Evolutionary conservation across 352 stramenopile species (phyloP).

Genomic region (Pythium rhizo-oryzae): DNA sequence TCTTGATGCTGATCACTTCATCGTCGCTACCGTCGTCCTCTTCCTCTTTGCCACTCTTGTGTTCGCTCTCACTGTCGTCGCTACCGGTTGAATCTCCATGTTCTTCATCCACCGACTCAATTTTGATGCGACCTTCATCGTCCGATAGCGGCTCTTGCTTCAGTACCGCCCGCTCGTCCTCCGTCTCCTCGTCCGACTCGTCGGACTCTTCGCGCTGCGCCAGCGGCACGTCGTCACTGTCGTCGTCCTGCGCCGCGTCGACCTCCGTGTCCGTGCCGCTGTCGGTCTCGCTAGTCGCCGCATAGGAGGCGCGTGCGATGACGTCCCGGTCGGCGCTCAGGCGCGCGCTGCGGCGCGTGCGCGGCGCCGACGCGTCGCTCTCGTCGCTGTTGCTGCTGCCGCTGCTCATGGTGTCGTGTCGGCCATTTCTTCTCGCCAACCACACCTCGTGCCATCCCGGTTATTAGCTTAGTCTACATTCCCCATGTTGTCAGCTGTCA

Average conservation of each 20-base stretch:
- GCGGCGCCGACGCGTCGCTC: slow-evolving; percentile 4
- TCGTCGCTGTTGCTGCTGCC: slow-evolving; percentile 23
- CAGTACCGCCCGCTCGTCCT: neutral
- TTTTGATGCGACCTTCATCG: slow-evolving; percentile 3
- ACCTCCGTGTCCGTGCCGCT: slow-evolving; percentile 20
- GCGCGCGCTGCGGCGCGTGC: neutral
- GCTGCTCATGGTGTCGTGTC: slow-evolving; percentile 17
- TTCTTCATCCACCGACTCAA: neutral
- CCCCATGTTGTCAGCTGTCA: too few relatives aligned
- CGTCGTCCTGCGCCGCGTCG: slow-evolving; percentile 8
- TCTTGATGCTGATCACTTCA: slow-evolving; percentile 9
- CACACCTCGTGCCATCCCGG: neutral
- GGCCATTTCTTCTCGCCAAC: slow-evolving; percentile 8
- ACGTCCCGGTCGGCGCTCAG: slow-evolving; percentile 19
- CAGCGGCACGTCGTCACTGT: slow-evolving; percentile 18
- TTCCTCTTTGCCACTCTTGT: slow-evolving; percentile 4
- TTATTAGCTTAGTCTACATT: slow-evolving; percentile 23
- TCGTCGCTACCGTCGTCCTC: slow-evolving; percentile 2
- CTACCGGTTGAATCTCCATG: neutral
- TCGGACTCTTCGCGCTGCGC: slow-evolving; percentile 12
- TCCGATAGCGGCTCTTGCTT: slow-evolving; percentile 4
- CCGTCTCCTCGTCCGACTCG: slow-evolving; percentile 18
- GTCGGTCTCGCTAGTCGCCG: slow-evolving; percentile 3
- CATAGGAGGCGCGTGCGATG: slow-evolving; percentile 22
- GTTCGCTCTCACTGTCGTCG: neutral